Evolutionary conservation across 805 yeast species (phyloP).

Genomic region (Komagataella kurtzmanii): DNA sequence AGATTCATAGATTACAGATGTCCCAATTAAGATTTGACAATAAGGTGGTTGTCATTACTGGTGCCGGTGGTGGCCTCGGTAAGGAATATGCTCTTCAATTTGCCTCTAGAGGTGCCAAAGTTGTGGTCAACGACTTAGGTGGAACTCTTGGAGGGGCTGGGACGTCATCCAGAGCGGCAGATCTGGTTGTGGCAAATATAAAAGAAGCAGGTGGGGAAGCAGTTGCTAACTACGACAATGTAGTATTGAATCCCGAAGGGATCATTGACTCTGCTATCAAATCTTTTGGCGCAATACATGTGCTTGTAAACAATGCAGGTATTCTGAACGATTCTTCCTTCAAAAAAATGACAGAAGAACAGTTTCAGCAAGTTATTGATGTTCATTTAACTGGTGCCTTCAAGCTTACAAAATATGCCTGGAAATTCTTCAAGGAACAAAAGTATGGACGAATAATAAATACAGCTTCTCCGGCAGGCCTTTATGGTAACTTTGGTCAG

Average conservation of each 20-base stretch:
- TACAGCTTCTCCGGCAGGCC: conserved; percentile 96
- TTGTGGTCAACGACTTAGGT: conserved; percentile 90
- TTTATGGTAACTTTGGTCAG: conserved; percentile 95
- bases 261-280: conserved; percentile 80
- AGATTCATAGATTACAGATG: neutral
- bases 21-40: conserved; percentile 43
- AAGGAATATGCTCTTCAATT: conserved; percentile 75
- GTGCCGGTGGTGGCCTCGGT: conserved; percentile 97
- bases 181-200: conserved; percentile 79
- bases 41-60: conserved; percentile 87
- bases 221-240: conserved; percentile 89
- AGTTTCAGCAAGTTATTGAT: conserved; percentile 65
- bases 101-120: conserved; percentile 87
- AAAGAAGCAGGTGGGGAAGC: conserved; percentile 67
- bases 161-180: conserved; percentile 65
- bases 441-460: conserved; percentile 79
- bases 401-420: conserved; percentile 75
- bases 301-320: conserved; percentile 90
- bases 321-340: conserved; percentile 80
- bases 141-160: conserved; percentile 71
- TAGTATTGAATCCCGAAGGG: conserved; percentile 66
- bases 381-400: conserved; percentile 89
- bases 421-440: conserved; percentile 82
- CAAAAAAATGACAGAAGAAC: conserved; percentile 73
- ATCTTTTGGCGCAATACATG: conserved; percentile 78